Base-by-base conservation (phyloP, 306 rosid genomes). In the Cercis canadensis region DNA sequence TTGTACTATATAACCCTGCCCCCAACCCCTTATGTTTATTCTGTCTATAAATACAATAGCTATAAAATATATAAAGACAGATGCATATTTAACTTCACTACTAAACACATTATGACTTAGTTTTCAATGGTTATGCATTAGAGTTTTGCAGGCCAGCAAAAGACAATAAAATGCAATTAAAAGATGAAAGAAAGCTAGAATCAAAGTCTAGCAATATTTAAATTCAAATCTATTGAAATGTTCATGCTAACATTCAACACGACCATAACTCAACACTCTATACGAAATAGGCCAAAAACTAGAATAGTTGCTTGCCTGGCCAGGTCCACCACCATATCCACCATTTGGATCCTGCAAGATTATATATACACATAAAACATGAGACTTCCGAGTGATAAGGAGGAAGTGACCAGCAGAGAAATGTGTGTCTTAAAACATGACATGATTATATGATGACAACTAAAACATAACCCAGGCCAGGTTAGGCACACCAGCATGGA, bases 271-370 rank as follows among this genome's bases (percentile, higher is more conserved):
- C 34, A 33, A 73, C 57, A 67, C 10, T 47, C 24, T 31, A 76
- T 55, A 57, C 64, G 17, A 70, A 70, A 37, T 52, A 44, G 6
- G 54, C 15, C 0, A 31, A 69, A 51, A 62, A 15, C 11, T 11
- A 12, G 46, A 81, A 17, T 16, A 60, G 78, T 59, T 44, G 65
- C 96, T 83, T 85, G 87, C 98, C 97, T 93, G 98, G 69, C 92
- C 94, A 79, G 98, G 98, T 66, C 97, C 98, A 14, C 98, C 98
- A 32, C 89, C 94, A 79, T 81, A 93, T 71, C 97, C 97, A 78
- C 97, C 98, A 70, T 83, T 72, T 24, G 84, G 84, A 75, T 93
- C 97, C 98, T 93, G 83, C 67, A 69, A 74, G 53, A 24, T 24
- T 24, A 24, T 24, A 24, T 24, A 24, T n/a, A 77, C 29, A 66